A percentile compares a stretch with the other conserved stretches of the same genome.
These are phyloP conservation scores for Cordia subcordata DNA, from an alignment of 257 asterid species.

Conservation along the genomic window DNA sequence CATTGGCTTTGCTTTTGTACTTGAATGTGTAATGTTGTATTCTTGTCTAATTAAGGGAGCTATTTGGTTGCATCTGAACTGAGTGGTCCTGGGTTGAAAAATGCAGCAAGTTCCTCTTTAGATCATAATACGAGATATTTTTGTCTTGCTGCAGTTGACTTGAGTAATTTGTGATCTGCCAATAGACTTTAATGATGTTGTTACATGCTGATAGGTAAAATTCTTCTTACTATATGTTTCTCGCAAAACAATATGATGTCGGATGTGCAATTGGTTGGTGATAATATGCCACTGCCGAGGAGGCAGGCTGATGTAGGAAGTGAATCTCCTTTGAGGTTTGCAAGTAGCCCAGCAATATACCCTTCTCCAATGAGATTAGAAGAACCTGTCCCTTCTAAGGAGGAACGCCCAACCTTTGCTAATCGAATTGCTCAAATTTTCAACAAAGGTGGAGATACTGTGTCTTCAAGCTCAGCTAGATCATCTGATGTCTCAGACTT, in stretches of 20 bases:
- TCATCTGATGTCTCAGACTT: conserved; percentile 45
- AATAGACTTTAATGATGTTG: conserved; percentile 6
- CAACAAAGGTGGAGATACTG: conserved; percentile 56
- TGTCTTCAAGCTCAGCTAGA: conserved; percentile 38
- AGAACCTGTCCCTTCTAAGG: conserved; percentile 48
- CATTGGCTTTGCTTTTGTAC: not conserved
- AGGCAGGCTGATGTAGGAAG: conserved; percentile 32
- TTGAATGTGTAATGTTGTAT: not conserved
- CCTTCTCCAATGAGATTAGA: conserved; percentile 62
- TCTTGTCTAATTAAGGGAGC: not conserved
- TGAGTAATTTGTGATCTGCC: not conserved
- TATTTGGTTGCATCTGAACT: not conserved
- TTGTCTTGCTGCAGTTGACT: not conserved
- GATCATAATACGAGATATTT: not conserved
- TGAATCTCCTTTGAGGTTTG: conserved; percentile 47
- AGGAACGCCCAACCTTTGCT: conserved; percentile 67
- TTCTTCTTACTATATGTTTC: conserved; percentile 80
- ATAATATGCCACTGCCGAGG: conserved; percentile 32
- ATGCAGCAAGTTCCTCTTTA: not conserved
- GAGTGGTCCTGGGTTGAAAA: not conserved
- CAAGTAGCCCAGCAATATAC: conserved; percentile 35
- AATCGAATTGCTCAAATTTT: conserved; percentile 82
- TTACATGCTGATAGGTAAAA: conserved; percentile 53
- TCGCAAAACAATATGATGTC: conserved; percentile 45
- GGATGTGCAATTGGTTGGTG: conserved; percentile 47